Evolutionary conservation across 2,329 filamentous ascomycete species (phyloP).

Genomic region (Neocucurbitaria cava): DNA sequence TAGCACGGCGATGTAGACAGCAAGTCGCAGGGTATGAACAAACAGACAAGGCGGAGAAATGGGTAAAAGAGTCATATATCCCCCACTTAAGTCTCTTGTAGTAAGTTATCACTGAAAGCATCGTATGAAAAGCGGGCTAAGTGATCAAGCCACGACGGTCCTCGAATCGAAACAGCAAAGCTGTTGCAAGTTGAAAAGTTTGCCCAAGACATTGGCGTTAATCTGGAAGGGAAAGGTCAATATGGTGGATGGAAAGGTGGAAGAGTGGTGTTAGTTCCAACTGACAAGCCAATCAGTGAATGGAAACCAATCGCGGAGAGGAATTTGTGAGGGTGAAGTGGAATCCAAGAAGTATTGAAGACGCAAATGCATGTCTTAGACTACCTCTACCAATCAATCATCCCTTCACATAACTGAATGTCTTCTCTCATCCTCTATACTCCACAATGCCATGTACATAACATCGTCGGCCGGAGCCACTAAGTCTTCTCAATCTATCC

Average conservation of each 20-base stretch:
- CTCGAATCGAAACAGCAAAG: slow-evolving; percentile 24
- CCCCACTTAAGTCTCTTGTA: slow-evolving; percentile 54
- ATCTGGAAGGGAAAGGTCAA: slow-evolving; percentile 25
- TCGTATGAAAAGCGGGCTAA: slow-evolving; percentile 1
- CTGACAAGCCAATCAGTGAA: slow-evolving; percentile 44
- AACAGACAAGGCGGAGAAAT: slow-evolving; percentile 30
- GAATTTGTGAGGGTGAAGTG: slow-evolving; percentile 20
- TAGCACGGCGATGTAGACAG: slow-evolving; percentile 39
- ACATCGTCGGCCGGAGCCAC: too few relatives aligned
- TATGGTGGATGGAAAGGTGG: slow-evolving; percentile 46
- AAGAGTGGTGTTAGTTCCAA: slow-evolving; percentile 50
- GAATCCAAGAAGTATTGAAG: background rate
- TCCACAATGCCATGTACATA: background rate
- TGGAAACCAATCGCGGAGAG: slow-evolving; percentile 48
- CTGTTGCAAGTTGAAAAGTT: slow-evolving; percentile 31
- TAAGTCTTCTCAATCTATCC: too few relatives aligned
- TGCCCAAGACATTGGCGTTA: slow-evolving; percentile 31
- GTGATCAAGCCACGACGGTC: slow-evolving; percentile 33
- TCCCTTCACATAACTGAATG: too few relatives aligned
- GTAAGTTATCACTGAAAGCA: slow-evolving; percentile 34
- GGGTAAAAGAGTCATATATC: slow-evolving; percentile 42
- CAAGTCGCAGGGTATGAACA: slow-evolving; percentile 35
- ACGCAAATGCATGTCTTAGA: too few relatives aligned
- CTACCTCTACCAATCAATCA: too few relatives aligned
- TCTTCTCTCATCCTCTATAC: background rate